Evolutionary conservation across 805 yeast genomes (phyloP).

Genomic region (Myxozyma mucilagina): DNA sequence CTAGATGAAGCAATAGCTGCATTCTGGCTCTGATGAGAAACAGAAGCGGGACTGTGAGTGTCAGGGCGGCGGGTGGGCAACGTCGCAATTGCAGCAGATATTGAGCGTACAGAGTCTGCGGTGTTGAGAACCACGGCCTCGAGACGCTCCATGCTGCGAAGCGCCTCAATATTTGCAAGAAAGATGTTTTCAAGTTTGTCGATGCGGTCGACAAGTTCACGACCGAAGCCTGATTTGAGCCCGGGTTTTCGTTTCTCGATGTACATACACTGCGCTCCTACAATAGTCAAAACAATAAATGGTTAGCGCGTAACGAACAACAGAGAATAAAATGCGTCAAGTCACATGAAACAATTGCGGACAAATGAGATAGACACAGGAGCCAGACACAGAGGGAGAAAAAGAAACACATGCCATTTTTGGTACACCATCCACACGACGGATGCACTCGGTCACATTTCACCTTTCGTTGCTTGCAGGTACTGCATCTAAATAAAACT

Average conservation of each 20-base stretch:
- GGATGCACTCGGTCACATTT: conserved; percentile 33
- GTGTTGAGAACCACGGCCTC: neutral
- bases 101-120: neutral
- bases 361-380: too few relatives aligned
- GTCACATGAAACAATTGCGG: too few relatives aligned
- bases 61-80: too few relatives aligned
- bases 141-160: neutral
- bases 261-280: conserved; percentile 32
- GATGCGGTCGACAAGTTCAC: conserved; percentile 29
- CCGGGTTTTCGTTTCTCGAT: conserved; percentile 35
- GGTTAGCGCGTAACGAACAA: neutral
- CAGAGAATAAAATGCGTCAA: too few relatives aligned
- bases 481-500: conserved; percentile 23
- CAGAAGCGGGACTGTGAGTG: too few relatives aligned
- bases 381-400: too few relatives aligned
- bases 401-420: conserved; percentile 27
- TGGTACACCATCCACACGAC: conserved; percentile 32
- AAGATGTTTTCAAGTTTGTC: conserved; percentile 22
- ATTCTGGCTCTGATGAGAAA: too few relatives aligned
- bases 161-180: neutral
- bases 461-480: conserved; percentile 34
- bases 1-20: neutral
- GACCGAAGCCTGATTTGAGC: conserved; percentile 35
- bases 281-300: too few relatives aligned
- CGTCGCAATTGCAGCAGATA: neutral